phyloP scores from a whole-genome alignment of 108 stramenopile species.

The Cyclotella distinguenda region DNA sequence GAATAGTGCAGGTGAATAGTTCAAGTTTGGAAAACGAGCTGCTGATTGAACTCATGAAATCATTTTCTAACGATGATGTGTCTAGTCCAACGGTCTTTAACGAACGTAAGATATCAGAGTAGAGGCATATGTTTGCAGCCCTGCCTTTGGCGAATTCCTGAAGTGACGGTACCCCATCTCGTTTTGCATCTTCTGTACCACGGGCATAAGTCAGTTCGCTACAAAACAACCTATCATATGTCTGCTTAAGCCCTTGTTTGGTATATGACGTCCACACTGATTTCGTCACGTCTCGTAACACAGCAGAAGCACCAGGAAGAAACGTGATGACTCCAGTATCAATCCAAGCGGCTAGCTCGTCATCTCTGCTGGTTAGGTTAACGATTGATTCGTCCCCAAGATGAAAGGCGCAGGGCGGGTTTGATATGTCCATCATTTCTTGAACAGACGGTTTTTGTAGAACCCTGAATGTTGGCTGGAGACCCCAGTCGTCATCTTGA shows the following conservation, averaged over 20 bases:
- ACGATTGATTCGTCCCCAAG: slow-evolving; percentile 5
- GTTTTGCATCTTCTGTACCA: neutral
- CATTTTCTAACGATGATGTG: neutral
- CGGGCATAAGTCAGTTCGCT: neutral
- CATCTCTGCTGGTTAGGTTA: slow-evolving; percentile 5
- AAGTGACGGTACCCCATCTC: slow-evolving; percentile 12
- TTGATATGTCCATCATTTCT: slow-evolving; percentile 29
- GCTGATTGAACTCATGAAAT: slow-evolving; percentile 13
- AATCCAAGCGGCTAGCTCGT: slow-evolving; percentile 61
- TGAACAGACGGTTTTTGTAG: slow-evolving; percentile 72
- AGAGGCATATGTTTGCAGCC: slow-evolving; percentile 31
- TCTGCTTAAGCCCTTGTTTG: slow-evolving; percentile 33
- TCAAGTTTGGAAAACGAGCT: slow-evolving; percentile 37
- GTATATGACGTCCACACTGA: slow-evolving; percentile 47
- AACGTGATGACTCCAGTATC: slow-evolving; percentile 78
- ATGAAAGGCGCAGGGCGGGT: slow-evolving; percentile 22
- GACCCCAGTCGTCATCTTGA: slow-evolving; percentile 1
- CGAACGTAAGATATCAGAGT: slow-evolving; percentile 36
- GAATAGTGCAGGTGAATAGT: slow-evolving; percentile 49
- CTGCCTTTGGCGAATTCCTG: slow-evolving; percentile 36
- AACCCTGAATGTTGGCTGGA: slow-evolving; percentile 17
- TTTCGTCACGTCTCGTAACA: slow-evolving; percentile 40
- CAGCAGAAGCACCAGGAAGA: slow-evolving; percentile 53
- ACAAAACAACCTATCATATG: slow-evolving; percentile 27
- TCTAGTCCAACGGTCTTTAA: slow-evolving; percentile 4